Evolutionary conservation across 2,329 filamentous ascomycete genomes (phyloP), one percentile per base, ranked within the genome.

Genomic region (Monilinia polystroma): DNA sequence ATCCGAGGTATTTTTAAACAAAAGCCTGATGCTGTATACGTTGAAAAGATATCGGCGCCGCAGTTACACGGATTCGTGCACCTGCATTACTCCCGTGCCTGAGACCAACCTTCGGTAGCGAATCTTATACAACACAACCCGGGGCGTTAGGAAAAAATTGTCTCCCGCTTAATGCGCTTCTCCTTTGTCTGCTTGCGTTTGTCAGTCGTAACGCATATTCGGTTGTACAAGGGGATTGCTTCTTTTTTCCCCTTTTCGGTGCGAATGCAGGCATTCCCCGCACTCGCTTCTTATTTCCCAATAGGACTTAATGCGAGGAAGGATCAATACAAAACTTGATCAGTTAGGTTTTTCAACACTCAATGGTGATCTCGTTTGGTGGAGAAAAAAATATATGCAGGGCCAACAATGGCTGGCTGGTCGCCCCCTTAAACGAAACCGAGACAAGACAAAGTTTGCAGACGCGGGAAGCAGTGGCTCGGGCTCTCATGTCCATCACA

Each of bases 101-200:
- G 57, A 60, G 18, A 49, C 32, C 18, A 59, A 26, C 57, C 57
- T 16, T 51, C 57, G 57, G 57, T 60, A 60, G 58, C 45, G 58
- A 60, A 51, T 60, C 45, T 26, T 60, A 45, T 51, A 38, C 58
- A 7, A 60, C 45, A 20, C 58, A 45, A 45, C 58, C 58, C 45
- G 58, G 58, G 16, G 26, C 58, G 29, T 4, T 23, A 51, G 23
- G 26, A 59, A 18, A 16, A 18, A 57, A 57, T 45, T 45, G 2
- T 29, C 20, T 38, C 45, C 58, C 29, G 58, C 45, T 60, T 38
- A 18, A 38, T 62, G 32, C 45, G n/a, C 32, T 38, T 51, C 29
- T 62, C 58, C 58, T 38, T 51, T 16, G 16, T 60, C n/a, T 14
- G 4, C 26, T 43, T 14, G 20, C n/a, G 12, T 16, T 14, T 51